phyloP scores from a whole-genome alignment of 2,329 filamentous ascomycete species.

The Colletotrichum euphorbiae region DNA sequence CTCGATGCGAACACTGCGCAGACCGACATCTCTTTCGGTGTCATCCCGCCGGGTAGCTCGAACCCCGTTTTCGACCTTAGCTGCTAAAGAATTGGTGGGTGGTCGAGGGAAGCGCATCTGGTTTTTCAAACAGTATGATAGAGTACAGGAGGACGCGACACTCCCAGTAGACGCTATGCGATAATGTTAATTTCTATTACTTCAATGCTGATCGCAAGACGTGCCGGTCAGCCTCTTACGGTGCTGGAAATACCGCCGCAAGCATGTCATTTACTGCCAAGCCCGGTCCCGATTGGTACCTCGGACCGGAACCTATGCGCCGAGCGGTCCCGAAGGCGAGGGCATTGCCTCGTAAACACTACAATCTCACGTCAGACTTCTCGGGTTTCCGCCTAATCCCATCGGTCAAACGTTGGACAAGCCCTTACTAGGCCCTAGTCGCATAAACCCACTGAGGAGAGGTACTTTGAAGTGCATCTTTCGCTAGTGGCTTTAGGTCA shows the following conservation, averaged over 20 bases:
- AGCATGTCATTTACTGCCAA: background rate
- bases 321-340: no score
- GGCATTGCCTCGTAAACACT: no score
- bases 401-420: background rate
- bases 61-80: constrained; percentile 27
- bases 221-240: no score
- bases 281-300: no score
- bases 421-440: no score
- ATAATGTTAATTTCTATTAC: constrained; percentile 22
- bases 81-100: background rate
- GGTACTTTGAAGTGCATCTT: no score
- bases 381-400: background rate
- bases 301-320: no score
- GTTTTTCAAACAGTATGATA: background rate
- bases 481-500: no score
- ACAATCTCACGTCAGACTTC: background rate
- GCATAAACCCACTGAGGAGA: no score
- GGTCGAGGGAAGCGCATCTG: background rate
- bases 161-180: background rate
- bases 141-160: background rate
- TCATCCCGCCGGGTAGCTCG: constrained; percentile 21
- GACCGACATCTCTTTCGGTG: constrained; percentile 25
- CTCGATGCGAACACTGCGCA: constrained; percentile 32
- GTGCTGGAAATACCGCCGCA: no score
- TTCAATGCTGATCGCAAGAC: no score